Conservation (phyloP, 2,329 filamentous ascomycete genomes). For the Fusarium mangiferae region DNA sequence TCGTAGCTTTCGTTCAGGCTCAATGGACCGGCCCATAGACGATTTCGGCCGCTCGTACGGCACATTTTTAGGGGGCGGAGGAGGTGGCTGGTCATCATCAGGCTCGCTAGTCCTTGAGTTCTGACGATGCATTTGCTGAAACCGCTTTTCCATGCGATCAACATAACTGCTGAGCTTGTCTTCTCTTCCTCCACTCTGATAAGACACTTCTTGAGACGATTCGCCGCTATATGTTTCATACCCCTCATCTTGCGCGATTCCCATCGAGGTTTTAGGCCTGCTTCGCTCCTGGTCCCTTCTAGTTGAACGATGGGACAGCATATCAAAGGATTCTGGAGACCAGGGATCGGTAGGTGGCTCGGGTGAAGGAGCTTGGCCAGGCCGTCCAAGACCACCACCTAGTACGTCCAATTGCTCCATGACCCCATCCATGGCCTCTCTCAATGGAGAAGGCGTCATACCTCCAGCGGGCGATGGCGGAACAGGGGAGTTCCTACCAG, state of each 20-base stretch:
- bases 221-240: constrained; percentile 68
- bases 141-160: constrained; percentile 86
- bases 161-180: constrained; percentile 86
- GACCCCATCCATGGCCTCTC: constrained; percentile 97
- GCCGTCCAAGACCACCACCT: constrained; percentile 57
- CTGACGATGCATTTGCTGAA: constrained; percentile 76
- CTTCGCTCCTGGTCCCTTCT: constrained; percentile 41
- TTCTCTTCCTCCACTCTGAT: constrained; percentile 56
- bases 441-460: constrained; percentile 88
- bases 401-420: constrained; percentile 95
- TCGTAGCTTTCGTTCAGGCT: constrained; percentile 61
- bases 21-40: constrained; percentile 59
- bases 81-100: constrained; percentile 67
- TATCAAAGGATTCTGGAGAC: constrained; percentile 88
- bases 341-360: constrained; percentile 76
- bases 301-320: constrained; percentile 52
- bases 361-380: constrained; percentile 65
- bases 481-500: constrained; percentile 69
- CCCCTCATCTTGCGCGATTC: constrained; percentile 71
- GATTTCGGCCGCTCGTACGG: constrained; percentile 67
- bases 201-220: constrained; percentile 61
- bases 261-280: constrained; percentile 77
- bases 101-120: constrained; percentile 54
- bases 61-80: constrained; percentile 66
- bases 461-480: constrained; percentile 74